A percentile compares a stretch with the other conserved stretches of the same genome.
phyloP scores from a whole-genome alignment of 2,329 filamentous ascomycete genomes.

The Conoideocrella luteorostrata region DNA sequence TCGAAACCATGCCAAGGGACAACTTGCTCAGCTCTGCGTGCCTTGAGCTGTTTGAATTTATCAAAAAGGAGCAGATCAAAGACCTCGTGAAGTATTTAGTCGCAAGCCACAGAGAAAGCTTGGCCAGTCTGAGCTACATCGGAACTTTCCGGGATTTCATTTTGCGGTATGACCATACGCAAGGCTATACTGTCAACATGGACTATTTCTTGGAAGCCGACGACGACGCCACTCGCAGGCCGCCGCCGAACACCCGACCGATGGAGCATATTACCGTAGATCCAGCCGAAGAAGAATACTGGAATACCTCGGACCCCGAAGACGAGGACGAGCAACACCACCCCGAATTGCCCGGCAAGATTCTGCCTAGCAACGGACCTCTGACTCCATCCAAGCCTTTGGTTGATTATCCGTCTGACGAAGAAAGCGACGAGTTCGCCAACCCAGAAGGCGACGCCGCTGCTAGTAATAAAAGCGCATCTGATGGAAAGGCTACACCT shows the following conservation, averaged over 20 bases:
- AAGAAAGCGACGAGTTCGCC: conserved; percentile 58
- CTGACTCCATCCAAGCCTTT: conserved; percentile 62
- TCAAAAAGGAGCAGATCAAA: conserved; percentile 76
- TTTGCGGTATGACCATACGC: conserved; percentile 70
- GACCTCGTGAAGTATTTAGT: conserved; percentile 78
- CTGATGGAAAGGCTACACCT: conserved; percentile 26
- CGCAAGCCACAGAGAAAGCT: conserved; percentile 71
- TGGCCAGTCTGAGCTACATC: conserved; percentile 72
- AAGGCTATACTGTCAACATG: conserved; percentile 57
- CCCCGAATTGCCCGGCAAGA: conserved; percentile 22
- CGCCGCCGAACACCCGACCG: conserved; percentile 45
- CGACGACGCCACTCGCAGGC: conserved; percentile 44
- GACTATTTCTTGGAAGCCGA: conserved; percentile 71
- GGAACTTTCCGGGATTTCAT: conserved; percentile 77
- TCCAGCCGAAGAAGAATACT: conserved; percentile 84
- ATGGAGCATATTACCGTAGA: conserved; percentile 72
- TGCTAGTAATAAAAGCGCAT: conserved; percentile 24
- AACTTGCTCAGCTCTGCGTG: conserved; percentile 92
- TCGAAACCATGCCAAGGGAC: conserved; percentile 81
- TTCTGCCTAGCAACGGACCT: conserved; percentile 51
- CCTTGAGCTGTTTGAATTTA: conserved; percentile 87
- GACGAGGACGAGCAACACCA: conserved; percentile 55
- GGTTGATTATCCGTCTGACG: conserved; percentile 90
- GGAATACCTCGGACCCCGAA: conserved; percentile 81
- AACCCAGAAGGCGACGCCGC: conserved; percentile 42